These are phyloP conservation scores for Leccinum variabile DNA, from an alignment of 1,284 basidiomycete genomes.

Conservation along the genomic window DNA sequence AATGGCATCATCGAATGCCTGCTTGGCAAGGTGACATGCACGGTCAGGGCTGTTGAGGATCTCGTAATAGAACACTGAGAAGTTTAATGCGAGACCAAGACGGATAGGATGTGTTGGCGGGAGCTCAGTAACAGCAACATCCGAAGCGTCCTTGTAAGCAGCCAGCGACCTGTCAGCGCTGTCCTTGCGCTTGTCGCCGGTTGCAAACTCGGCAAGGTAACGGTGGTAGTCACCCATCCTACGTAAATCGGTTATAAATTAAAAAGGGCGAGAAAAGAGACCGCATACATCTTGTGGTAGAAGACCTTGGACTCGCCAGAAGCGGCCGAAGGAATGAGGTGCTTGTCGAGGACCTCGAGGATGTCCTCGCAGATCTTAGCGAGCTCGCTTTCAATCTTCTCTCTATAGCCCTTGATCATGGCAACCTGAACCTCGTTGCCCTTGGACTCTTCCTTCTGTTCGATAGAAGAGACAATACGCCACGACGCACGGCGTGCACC, in stretches of 20 bases:
- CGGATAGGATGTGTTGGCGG: slow-evolving; percentile 99
- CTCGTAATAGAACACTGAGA: slow-evolving; percentile 99
- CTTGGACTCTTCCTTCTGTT: slow-evolving; percentile 99
- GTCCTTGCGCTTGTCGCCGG: slow-evolving; percentile 98
- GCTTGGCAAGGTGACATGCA: slow-evolving; percentile 99
- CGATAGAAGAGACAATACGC: slow-evolving; percentile 99
- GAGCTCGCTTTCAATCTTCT: slow-evolving; percentile 98
- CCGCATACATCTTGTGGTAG: slow-evolving; percentile 98
- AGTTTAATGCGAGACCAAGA: slow-evolving; percentile 98
- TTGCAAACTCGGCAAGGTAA: slow-evolving; percentile 99
- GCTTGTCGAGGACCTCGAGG: slow-evolving; percentile 97
- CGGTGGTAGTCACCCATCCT: slow-evolving; percentile 99
- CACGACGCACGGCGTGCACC: slow-evolving; percentile 98
- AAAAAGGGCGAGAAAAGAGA: background rate
- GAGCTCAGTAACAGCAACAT: slow-evolving; percentile 96
- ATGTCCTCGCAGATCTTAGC: slow-evolving; percentile 99
- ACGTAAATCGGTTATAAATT: background rate
- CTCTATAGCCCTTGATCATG: slow-evolving; percentile 99
- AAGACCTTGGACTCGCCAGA: slow-evolving; percentile 99
- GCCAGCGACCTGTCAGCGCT: slow-evolving; percentile 98
- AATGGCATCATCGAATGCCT: slow-evolving; percentile 99
- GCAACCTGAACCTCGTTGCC: slow-evolving; percentile 96
- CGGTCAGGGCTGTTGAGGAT: slow-evolving; percentile 99
- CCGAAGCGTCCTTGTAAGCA: slow-evolving; percentile 99
- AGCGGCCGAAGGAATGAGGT: slow-evolving; percentile 97